These are phyloP conservation scores for Hypoxylon fuscum DNA, from an alignment of 495 filamentous ascomycete genomes.

Conservation along the genomic window DNA sequence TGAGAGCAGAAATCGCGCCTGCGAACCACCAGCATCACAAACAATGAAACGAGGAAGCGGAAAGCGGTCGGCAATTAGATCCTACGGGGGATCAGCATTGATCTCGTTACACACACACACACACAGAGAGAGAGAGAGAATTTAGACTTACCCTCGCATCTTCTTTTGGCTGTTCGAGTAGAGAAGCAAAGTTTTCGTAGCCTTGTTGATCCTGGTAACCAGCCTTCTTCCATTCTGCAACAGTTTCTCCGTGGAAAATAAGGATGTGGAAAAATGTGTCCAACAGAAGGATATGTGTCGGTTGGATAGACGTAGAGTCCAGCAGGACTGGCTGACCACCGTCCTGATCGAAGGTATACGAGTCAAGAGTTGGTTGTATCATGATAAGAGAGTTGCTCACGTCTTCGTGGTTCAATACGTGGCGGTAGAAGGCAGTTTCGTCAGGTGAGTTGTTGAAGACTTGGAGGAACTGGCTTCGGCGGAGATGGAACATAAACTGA, in stretches of 20 bases:
- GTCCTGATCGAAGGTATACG: constrained; percentile 95
- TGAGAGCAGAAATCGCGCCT: constrained; percentile 95
- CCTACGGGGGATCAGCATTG: constrained; percentile 59
- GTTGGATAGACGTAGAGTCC: constrained; percentile 95
- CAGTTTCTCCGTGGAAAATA: constrained; percentile 98
- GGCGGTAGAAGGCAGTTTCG: constrained; percentile 97
- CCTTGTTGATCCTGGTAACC: constrained; percentile 99
- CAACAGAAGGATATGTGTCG: constrained; percentile 90
- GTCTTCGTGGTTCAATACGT: constrained; percentile 97
- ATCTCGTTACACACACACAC: background rate
- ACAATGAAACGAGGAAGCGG: constrained; percentile 98
- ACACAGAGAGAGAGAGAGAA: background rate
- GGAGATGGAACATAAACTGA: constrained; percentile 99
- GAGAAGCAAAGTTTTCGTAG: constrained; percentile 91
- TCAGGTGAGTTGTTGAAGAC: constrained; percentile 99
- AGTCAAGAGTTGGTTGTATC: constrained; percentile 98
- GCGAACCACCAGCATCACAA: constrained; percentile 96
- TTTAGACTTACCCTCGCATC: constrained; percentile 81
- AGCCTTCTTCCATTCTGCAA: constrained; percentile 98
- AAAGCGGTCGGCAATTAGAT: constrained; percentile 97
- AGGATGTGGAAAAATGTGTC: constrained; percentile 99
- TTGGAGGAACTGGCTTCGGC: constrained; percentile 96
- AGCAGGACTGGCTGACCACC: constrained; percentile 89
- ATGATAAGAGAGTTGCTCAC: constrained; percentile 96
- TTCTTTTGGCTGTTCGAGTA: constrained; percentile 96